Base-by-base conservation (phyloP, 495 filamentous ascomycete genomes). In the Glarea lozoyensis region DNA sequence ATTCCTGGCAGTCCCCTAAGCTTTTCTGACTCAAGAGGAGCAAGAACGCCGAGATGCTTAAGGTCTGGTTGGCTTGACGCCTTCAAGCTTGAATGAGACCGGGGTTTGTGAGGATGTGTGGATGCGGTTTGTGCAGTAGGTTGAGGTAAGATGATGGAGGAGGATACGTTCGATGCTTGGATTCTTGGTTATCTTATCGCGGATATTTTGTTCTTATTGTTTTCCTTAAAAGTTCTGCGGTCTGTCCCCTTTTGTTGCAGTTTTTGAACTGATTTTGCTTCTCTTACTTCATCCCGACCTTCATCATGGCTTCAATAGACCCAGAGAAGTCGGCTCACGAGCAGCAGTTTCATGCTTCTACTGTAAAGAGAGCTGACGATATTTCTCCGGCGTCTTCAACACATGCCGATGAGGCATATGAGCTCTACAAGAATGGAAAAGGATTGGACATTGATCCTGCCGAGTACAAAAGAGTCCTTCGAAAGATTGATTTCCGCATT, bases 401-500 rank as follows among this genome's bases (percentile, higher is more conserved):
- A 35, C 53, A 66, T 57, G 54, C 70, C 0, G 68, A 71, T 44
- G 68, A 71, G 29, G 62, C 56, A 21, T 73, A 73, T 45, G 58
- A 61, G 19, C 53, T 65, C 2, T 73, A 70, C 56, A 61, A 60
- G 50, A 54, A 56, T 31, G 58, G 62, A 20, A 56, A 58, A 51
- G 56, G 42, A 40, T 43, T 54, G 19, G 32, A 36, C 16, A n/a
- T 23, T 17, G 40, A 44, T 42, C 50, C 29, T 42, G 75, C 38
- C 64, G 69, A 31, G 54, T 62, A 5, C 47, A 56, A 12, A 71
- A 57, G 50, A 27, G 68, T 79, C 1, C 49, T 79, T 11, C 57
- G 70, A 15, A 74, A 70, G 52, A 76, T 79, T 40, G 78, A 80
- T 48, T 40, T 60, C 12, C 61, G 66, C 11, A 54, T 81, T 37